Evolutionary conservation across 2,329 filamentous ascomycete genomes (phyloP), one percentile per base, ranked within the genome.

Genomic region (Colletotrichum spaethianum): DNA sequence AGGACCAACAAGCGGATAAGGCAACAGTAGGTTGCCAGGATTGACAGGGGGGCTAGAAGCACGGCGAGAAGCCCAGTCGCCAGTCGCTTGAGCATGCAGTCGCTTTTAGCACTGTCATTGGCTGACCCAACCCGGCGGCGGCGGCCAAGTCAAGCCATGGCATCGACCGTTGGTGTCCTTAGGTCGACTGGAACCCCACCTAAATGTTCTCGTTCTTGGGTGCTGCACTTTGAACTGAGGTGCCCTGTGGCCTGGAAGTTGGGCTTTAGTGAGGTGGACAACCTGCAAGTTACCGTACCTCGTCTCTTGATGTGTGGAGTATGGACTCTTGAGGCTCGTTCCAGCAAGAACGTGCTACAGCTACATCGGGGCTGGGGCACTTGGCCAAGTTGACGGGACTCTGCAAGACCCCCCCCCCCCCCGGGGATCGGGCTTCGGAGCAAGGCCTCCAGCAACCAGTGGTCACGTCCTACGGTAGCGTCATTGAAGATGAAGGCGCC

Each of bases 51-150:
- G 42, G 46, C 23, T 56, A 28, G 16, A 64, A 53, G 33, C 61
- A 42, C 26, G 44, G 8, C 8, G 26, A 31, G 63, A 55, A 44
- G 20, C 42, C 26, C 50, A 57, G 48, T 65, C 9, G 46, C 70
- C 70, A 73, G 67, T 73, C 70, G 33, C 55, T 71, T 11, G 57
- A 56, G 61, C 67, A 73, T 73, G 70, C 70, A 42, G 62, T 57
- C 67, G 52, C 36, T 31, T 16, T 14, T 31, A 52, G 36, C 40
- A 23, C 50, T 55, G 9, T 33, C 42, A 73, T 73, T 73, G 70
- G 70, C 56, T 33, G 50, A 53, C 16, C 68, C 50, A n/a, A 42
- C 5, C 8, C n/a, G 40, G 12, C 42, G 56, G 50, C 52, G 23
- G 50, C 48, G 26, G 46, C 40, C 33, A 48, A 50, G 20, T 59